Conservation (phyloP, 805 yeast species). For the Metschnikowia drakensbergensis region DNA sequence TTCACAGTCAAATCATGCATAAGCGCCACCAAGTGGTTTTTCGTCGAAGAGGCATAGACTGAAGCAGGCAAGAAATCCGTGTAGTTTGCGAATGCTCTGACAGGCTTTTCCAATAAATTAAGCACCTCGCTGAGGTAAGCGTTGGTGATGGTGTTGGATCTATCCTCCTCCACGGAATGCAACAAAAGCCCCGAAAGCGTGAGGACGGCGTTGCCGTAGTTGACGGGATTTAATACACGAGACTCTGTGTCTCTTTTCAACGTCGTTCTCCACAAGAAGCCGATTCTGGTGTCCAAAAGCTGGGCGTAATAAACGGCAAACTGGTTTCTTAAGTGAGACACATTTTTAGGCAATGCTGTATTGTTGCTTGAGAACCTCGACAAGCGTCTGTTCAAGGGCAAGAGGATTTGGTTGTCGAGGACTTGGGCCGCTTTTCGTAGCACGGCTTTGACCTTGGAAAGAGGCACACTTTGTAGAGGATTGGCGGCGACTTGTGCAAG, state of each 20-base stretch:
- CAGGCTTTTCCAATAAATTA: conserved; percentile 56
- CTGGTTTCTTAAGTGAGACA: neutral
- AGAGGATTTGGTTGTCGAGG: neutral
- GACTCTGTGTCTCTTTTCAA: conserved; percentile 54
- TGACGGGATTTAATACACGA: conserved; percentile 55
- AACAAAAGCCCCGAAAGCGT: conserved; percentile 55
- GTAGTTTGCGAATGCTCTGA: conserved; percentile 39
- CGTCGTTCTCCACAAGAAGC: conserved; percentile 37
- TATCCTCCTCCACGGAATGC: conserved; percentile 63
- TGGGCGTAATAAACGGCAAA: conserved; percentile 16
- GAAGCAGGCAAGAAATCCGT: conserved; percentile 40
- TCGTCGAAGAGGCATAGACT: conserved; percentile 32
- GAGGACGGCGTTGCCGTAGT: conserved; percentile 60
- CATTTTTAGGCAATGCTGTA: neutral
- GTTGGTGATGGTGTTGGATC: conserved; percentile 48
- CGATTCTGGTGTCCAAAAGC: conserved; percentile 32
- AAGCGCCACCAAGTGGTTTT: conserved; percentile 44
- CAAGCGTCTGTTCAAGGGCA: conserved; percentile 2
- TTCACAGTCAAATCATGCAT: conserved; percentile 63
- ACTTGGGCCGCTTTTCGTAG: neutral
- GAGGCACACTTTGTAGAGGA: neutral
- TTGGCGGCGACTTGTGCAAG: neutral
- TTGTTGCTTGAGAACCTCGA: neutral
- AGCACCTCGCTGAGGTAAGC: conserved; percentile 55
- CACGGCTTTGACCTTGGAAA: neutral